These are phyloP conservation scores for Patellaria atrata DNA, from an alignment of 495 filamentous ascomycete genomes.

Conservation along the genomic window DNA sequence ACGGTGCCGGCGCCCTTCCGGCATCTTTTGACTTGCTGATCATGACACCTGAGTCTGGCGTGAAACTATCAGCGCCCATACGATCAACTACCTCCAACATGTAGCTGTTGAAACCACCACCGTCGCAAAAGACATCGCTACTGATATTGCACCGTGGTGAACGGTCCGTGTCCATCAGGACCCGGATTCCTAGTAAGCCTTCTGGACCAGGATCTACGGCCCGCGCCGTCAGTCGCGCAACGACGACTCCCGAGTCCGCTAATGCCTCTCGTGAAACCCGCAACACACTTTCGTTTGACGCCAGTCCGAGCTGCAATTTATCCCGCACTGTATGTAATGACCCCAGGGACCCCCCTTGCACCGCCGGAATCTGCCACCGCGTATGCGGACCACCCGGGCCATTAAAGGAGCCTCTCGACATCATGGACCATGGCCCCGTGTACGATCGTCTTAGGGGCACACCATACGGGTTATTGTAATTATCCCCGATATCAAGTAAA, in stretches of 20 bases:
- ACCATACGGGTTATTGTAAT: slow-evolving; percentile 32
- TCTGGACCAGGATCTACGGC: slow-evolving; percentile 20
- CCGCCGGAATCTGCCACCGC: slow-evolving; percentile 30
- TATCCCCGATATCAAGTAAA: slow-evolving; percentile 30
- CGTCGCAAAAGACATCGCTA: slow-evolving; percentile 30
- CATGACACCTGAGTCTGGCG: slow-evolving; percentile 30
- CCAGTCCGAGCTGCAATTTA: slow-evolving; percentile 28
- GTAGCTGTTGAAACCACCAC: slow-evolving; percentile 28
- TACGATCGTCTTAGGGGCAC: slow-evolving; percentile 27
- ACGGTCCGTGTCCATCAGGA: slow-evolving; percentile 23
- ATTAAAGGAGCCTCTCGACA: slow-evolving; percentile 30
- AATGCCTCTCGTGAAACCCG: slow-evolving; percentile 25
- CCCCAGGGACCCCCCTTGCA: slow-evolving; percentile 25
- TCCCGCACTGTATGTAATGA: slow-evolving; percentile 31
- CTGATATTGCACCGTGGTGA: slow-evolving; percentile 24
- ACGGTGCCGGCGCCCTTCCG: slow-evolving; percentile 20
- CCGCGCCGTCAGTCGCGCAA: slow-evolving; percentile 28
- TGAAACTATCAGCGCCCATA: slow-evolving; percentile 31
- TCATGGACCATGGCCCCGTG: slow-evolving; percentile 30
- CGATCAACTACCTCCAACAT: slow-evolving; percentile 31
- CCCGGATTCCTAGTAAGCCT: slow-evolving; percentile 28
- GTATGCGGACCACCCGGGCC: slow-evolving; percentile 32
- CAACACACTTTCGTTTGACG: slow-evolving; percentile 21
- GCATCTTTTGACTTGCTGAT: slow-evolving; percentile 28
- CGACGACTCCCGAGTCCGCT: slow-evolving; percentile 25